These are phyloP conservation scores for Alternaria sp. DNA, from an alignment of 2,329 filamentous ascomycete species.

Conservation along the genomic window DNA sequence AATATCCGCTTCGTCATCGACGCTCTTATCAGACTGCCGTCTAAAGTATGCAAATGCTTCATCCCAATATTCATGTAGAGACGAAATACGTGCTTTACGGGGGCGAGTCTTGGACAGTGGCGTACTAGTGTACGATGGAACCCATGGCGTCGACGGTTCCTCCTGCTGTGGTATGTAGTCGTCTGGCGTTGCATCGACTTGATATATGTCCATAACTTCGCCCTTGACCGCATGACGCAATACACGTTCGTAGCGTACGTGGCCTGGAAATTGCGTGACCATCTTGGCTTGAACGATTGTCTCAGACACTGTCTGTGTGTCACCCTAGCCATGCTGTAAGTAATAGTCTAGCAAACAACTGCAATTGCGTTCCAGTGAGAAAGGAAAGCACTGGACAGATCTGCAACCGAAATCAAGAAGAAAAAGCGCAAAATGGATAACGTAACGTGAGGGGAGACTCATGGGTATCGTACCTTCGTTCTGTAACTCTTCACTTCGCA, in stretches of 20 bases:
- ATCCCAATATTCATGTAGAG: background rate
- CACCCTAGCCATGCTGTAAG: background rate
- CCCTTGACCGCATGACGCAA: constrained; percentile 39
- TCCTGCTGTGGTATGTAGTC: background rate
- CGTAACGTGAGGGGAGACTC: background rate
- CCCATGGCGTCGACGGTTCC: background rate
- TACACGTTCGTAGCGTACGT: constrained; percentile 38
- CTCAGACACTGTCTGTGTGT: background rate
- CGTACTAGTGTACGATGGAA: constrained; percentile 2
- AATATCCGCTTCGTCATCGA: background rate
- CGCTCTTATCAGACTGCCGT: background rate
- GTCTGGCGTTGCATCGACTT: background rate
- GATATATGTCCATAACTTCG: background rate
- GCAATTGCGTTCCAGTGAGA: background rate
- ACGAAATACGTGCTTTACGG: background rate
- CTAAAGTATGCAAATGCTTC: no score
- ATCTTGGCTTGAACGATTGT: constrained; percentile 22
- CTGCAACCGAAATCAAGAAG: background rate
- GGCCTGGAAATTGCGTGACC: constrained; percentile 30
- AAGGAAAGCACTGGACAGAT: background rate
- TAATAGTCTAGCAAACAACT: background rate
- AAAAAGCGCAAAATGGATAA: background rate
- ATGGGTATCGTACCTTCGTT: constrained; percentile 14
- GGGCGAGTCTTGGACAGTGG: background rate
- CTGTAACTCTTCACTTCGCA: constrained; percentile 17